These are phyloP conservation scores for Syzygium malaccense DNA, from an alignment of 441 rosid genomes.

Conservation along the genomic window DNA sequence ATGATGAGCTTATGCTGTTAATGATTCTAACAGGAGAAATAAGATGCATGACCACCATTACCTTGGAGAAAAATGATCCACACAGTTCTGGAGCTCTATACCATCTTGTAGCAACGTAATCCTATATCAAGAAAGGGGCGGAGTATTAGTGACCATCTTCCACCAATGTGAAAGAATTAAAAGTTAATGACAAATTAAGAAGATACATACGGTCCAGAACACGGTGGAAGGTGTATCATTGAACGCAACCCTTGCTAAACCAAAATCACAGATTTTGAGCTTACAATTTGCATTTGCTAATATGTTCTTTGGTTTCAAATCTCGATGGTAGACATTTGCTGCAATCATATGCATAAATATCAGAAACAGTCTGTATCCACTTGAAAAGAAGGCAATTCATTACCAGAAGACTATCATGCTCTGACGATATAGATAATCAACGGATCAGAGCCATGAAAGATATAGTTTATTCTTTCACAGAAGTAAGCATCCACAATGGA, in stretches of 20 bases:
- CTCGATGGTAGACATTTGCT: conserved; percentile 98
- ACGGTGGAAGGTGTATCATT: conserved; percentile 89
- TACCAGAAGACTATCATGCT: background rate
- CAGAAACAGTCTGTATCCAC: conserved; percentile 1
- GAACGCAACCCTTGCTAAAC: conserved; percentile 91
- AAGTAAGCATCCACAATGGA: background rate
- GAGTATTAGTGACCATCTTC: background rate
- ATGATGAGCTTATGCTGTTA: background rate
- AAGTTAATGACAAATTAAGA: background rate
- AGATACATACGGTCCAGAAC: conserved; percentile 80
- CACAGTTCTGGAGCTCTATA: conserved; percentile 95
- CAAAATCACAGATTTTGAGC: conserved; percentile 96
- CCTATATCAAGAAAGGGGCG: conserved; percentile 30
- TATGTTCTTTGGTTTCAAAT: conserved; percentile 97
- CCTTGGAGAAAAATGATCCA: conserved; percentile 96
- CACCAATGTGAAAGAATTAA: background rate
- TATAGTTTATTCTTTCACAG: background rate
- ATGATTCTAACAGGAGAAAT: background rate
- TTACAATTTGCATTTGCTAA: conserved; percentile 99
- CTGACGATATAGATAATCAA: background rate
- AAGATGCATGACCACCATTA: conserved; percentile 14
- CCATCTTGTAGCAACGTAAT: conserved; percentile 94
- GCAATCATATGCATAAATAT: conserved; percentile 20
- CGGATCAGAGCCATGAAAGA: background rate
- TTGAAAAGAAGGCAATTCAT: background rate